A percentile compares a stretch with the other conserved stretches of the same genome.
Evolutionary conservation across 345 rosid species (phyloP).

Genomic region (Reutealis trisperma): DNA sequence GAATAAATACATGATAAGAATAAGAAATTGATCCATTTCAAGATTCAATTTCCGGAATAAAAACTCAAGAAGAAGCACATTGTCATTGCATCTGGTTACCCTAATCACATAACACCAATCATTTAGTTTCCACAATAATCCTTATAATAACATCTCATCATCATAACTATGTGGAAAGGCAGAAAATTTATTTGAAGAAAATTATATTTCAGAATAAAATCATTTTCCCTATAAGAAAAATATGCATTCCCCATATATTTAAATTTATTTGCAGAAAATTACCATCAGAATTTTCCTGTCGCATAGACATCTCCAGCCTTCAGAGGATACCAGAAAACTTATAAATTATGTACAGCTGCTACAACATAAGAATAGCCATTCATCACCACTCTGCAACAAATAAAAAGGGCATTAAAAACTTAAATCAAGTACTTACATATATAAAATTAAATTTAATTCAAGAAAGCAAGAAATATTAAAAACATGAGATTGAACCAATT

Average conservation of each 20-base stretch:
- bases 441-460: neutral
- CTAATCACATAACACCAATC: neutral
- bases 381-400: conserved; percentile 24
- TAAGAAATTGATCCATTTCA: neutral
- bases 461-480: neutral
- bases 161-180: neutral
- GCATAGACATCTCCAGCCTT: conserved; percentile 54
- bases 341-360: conserved; percentile 29
- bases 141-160: neutral
- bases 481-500: neutral
- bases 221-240: no score
- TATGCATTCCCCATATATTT: neutral
- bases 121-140: neutral
- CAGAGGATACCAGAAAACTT: neutral
- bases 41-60: neutral
- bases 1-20: neutral
- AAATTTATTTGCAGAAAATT: neutral
- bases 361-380: conserved; percentile 9
- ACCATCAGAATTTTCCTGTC: conserved; percentile 55
- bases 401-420: neutral
- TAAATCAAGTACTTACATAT: neutral
- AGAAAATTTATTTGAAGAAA: neutral
- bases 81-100: neutral
- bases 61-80: neutral
- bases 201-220: no score